phyloP scores from a whole-genome alignment of 768 basidiomycete genomes.

The Tubosaeta sp. region DNA sequence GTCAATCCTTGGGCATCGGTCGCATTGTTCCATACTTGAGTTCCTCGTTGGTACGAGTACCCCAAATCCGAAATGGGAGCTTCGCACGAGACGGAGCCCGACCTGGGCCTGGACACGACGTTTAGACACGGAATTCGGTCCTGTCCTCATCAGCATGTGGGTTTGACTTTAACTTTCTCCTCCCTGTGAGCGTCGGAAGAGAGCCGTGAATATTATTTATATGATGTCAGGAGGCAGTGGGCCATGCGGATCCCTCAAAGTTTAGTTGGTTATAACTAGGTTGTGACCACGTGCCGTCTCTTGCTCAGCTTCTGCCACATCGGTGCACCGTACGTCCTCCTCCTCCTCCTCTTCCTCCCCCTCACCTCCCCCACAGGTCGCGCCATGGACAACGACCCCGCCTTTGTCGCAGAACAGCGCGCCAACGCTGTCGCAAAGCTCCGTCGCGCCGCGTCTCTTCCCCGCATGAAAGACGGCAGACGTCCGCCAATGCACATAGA shows the following conservation, averaged over 20 bases:
- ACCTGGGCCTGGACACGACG: conserved; percentile 10
- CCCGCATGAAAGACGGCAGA: conserved; percentile 86
- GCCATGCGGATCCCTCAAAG: no score
- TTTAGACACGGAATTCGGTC: neutral
- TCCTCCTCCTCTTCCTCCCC: accelerated
- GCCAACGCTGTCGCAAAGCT: conserved; percentile 86
- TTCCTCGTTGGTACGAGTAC: conserved; percentile 18
- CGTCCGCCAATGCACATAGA: conserved; percentile 84
- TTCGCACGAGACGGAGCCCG: neutral
- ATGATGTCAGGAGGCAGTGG: no score
- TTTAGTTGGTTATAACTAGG: no score
- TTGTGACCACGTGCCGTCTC: neutral
- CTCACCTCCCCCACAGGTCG: conserved; percentile 4
- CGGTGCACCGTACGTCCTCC: conserved; percentile 8
- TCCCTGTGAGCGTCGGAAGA: no score
- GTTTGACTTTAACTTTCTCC: conserved; percentile 19
- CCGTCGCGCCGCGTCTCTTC: conserved; percentile 87
- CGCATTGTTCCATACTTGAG: conserved; percentile 2
- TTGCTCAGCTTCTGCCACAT: neutral
- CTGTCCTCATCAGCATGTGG: conserved; percentile 5
- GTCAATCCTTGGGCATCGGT: no score
- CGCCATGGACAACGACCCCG: conserved; percentile 34
- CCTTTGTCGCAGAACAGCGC: conserved; percentile 68
- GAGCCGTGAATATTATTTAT: no score
- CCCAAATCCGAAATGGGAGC: conserved; percentile 38